Base-by-base conservation (phyloP, 352 stramenopile species). In the Thraustochytrium striatum region DNA sequence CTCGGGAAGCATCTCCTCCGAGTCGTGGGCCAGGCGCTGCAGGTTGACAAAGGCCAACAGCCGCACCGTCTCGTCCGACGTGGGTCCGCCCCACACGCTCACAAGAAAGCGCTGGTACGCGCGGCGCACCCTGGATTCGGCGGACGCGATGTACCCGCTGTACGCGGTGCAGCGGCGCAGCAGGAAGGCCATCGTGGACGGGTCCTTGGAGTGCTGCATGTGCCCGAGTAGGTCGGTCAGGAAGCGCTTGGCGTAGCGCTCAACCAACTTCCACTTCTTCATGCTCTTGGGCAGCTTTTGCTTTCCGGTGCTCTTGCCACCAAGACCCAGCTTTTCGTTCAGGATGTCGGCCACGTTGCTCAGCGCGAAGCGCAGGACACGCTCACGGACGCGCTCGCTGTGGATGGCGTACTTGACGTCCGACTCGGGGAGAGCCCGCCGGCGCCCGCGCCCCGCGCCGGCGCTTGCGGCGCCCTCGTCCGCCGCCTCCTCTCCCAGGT, bases 371-470 rank as follows among this genome's bases (percentile, higher is more conserved):
- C 52, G 44, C n/a, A 75, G 19, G 16, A 75, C 39, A 43, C 65
- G 65, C 65, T 75, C 65, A 30, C 61, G 43, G 35, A 41, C 65
- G 8, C 43, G 44, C 28, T 75, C 65, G 65, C 61, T 75, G 1
- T 28, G 38, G 16, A 75, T 44, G 11, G 9, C 7, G 47, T 36
- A 75, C 2, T 39, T 61, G 5, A 13, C 5, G 53, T n/a, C n/a
- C n/a, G n/a, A n/a, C n/a, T n/a, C n/a, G n/a, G n/a, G n/a, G n/a
- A n/a, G n/a, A n/a, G n/a, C n/a, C n/a, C n/a, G n/a, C n/a, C n/a
- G n/a, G n/a, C n/a, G n/a, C n/a, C n/a, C n/a, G 16, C 16, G 16
- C 25, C 47, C 5, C 53, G 53, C 53, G 5, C 5, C 5, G 5
- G 5, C 5, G 25, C 53, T 61, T 61, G 53, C 25, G 25, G 25